These are phyloP conservation scores for Mentha longifolia DNA, from an alignment of 257 asterid species.

Conservation along the genomic window DNA sequence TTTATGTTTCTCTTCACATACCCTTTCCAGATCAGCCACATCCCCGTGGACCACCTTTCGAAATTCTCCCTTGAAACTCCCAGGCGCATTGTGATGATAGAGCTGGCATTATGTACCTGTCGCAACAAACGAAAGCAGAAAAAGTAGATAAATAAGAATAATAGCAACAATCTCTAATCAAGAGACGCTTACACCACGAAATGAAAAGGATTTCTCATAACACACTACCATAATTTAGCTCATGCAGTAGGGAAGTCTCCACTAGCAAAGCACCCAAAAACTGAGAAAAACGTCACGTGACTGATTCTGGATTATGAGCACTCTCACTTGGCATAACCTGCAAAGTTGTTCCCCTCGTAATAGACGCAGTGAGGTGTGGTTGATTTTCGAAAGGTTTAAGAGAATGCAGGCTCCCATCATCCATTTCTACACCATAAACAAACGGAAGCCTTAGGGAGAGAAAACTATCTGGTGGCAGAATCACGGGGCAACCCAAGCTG, in stretches of 20 bases:
- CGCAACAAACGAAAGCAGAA: too few species aligned
- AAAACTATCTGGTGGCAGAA: constrained; percentile 95
- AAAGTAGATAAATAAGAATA: not conserved
- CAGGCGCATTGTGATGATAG: too few species aligned
- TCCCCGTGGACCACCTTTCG: too few species aligned
- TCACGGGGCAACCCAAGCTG: constrained; percentile 79
- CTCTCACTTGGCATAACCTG: constrained; percentile 58
- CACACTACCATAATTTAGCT: constrained; percentile 37
- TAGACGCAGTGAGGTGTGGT: constrained; percentile 88
- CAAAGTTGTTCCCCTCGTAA: constrained; percentile 70
- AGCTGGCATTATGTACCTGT: too few species aligned
- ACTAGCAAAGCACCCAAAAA: constrained; percentile 32
- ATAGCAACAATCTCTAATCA: not conserved
- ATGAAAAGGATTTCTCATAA: not conserved
- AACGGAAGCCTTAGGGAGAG: constrained; percentile 91
- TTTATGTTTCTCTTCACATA: too few species aligned
- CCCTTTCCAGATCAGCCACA: too few species aligned
- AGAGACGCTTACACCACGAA: too few species aligned
- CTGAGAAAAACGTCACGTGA: constrained; percentile 30
- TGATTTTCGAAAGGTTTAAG: constrained; percentile 72
- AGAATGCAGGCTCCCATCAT: constrained; percentile 73
- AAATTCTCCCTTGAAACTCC: too few species aligned
- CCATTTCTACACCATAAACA: constrained; percentile 76
- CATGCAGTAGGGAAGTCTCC: constrained; percentile 33
- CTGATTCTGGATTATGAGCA: constrained; percentile 52